Conservation (phyloP, 257 asterid species). For the Linderniella brevidens region DNA sequence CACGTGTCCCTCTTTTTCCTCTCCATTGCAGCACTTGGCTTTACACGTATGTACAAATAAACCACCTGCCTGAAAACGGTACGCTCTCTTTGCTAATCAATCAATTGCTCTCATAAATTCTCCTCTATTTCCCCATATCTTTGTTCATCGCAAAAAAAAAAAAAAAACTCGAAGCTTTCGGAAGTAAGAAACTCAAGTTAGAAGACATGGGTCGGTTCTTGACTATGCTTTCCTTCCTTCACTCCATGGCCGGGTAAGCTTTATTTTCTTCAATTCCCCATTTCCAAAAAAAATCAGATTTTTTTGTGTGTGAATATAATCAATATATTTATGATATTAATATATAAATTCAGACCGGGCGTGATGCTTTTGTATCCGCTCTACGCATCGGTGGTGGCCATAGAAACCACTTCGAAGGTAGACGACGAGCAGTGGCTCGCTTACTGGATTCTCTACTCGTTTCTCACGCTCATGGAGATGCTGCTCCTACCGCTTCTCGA, state of each 20-base stretch:
- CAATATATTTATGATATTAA: too few species aligned
- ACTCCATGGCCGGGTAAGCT: slow-evolving; percentile 7
- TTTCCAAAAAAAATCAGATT: not conserved
- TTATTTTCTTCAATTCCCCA: not conserved
- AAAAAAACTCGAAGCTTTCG: too few species aligned
- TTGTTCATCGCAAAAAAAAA: too few species aligned
- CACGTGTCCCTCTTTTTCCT: too few species aligned
- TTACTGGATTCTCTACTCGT: slow-evolving; percentile 26
- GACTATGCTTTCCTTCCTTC: slow-evolving; percentile 18
- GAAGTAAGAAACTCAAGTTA: too few species aligned
- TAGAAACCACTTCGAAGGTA: slow-evolving; percentile 8
- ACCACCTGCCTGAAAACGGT: too few species aligned
- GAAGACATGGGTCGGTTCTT: slow-evolving; percentile 19
- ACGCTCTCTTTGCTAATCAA: too few species aligned
- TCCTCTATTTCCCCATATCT: too few species aligned
- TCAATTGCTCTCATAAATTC: too few species aligned
- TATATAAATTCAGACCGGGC: not conserved
- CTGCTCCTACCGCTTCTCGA: slow-evolving; percentile 4
- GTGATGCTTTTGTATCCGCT: slow-evolving; percentile 2
- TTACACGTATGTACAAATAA: too few species aligned
- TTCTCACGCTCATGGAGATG: slow-evolving; percentile 8
- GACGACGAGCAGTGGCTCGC: slow-evolving; percentile 32
- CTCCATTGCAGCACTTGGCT: too few species aligned
- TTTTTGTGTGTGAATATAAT: not conserved
- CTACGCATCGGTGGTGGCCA: slow-evolving; percentile 7